These are phyloP conservation scores for Ocimum tenuiflorum DNA, from an alignment of 257 asterid genomes.

Conservation along the genomic window DNA sequence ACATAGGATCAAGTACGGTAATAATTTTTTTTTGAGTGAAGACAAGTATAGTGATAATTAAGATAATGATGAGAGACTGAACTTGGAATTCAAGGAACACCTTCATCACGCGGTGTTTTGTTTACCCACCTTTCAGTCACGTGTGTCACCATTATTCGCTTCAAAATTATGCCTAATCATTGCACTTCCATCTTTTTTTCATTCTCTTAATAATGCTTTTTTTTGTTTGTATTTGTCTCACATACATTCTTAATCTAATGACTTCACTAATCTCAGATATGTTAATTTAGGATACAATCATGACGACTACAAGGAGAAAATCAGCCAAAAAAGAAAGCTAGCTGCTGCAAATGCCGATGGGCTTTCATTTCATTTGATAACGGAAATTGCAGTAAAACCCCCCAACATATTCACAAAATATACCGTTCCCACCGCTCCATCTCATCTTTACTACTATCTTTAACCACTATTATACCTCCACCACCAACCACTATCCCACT, in stretches of 20 bases:
- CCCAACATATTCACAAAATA: slow-evolving; percentile 14
- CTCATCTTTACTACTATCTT: slow-evolving; percentile 8
- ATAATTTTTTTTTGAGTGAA: too few species aligned
- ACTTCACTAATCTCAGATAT: too few species aligned
- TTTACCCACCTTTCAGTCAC: not conserved
- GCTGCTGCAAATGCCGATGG: slow-evolving; percentile 20
- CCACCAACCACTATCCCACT: not conserved
- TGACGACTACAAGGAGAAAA: too few species aligned
- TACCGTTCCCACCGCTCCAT: slow-evolving; percentile 28
- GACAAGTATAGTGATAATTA: not conserved
- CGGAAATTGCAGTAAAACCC: not conserved
- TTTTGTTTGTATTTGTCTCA: not conserved
- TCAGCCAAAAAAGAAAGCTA: too few species aligned
- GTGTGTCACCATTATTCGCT: not conserved
- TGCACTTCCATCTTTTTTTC: not conserved
- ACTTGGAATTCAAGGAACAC: slow-evolving; percentile 29
- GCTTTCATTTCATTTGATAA: slow-evolving; percentile 21
- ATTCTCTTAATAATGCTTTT: not conserved
- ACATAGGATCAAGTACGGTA: too few species aligned
- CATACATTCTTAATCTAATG: not conserved
- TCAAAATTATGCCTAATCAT: slow-evolving; percentile 20
- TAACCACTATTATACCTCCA: slow-evolving; percentile 11
- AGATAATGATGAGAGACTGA: slow-evolving; percentile 6
- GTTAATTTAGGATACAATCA: too few species aligned
- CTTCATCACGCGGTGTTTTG: slow-evolving; percentile 27